A percentile compares a stretch with the other conserved stretches of the same genome.
phyloP scores from a whole-genome alignment of 495 filamentous ascomycete genomes.

The Xylaria curta region DNA sequence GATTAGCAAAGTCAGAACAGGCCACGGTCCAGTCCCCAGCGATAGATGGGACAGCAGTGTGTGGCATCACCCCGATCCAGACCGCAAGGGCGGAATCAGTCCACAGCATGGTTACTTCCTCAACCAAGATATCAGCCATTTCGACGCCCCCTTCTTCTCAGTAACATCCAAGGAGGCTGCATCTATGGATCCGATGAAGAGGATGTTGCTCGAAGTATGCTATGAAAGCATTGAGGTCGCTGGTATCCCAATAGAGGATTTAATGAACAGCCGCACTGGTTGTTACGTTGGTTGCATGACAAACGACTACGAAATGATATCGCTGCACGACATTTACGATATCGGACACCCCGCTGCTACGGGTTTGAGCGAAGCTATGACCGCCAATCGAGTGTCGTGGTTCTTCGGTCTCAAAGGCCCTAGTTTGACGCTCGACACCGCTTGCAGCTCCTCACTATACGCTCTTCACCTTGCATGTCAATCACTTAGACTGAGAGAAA shows the following conservation, averaged over 20 bases:
- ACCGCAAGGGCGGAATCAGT: constrained; percentile 39
- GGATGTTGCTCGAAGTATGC: constrained; percentile 54
- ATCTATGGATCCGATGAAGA: constrained; percentile 46
- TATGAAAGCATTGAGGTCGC: constrained; percentile 59
- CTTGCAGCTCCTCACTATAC: constrained; percentile 74
- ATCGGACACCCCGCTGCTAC: constrained; percentile 42
- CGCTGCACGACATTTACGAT: constrained; percentile 42
- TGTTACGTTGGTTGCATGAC: constrained; percentile 51
- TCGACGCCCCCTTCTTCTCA: constrained; percentile 58
- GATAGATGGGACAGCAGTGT: constrained; percentile 70
- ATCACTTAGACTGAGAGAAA: constrained; percentile 65
- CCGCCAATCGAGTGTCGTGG: constrained; percentile 62
- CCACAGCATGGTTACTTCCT: constrained; percentile 59
- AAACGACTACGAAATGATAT: constrained; percentile 40
- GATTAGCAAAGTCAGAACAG: constrained; percentile 39
- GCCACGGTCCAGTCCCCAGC: constrained; percentile 55
- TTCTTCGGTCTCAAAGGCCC: constrained; percentile 59
- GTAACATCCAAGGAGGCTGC: constrained; percentile 54
- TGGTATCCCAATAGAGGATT: constrained; percentile 35
- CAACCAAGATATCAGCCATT: constrained; percentile 49
- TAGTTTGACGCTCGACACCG: constrained; percentile 78
- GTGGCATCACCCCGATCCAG: constrained; percentile 65
- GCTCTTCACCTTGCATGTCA: constrained; percentile 74
- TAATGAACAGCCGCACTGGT: constrained; percentile 45
- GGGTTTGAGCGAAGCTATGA: constrained; percentile 51